Evolutionary conservation across 306 rosid species (phyloP).

Genomic region (Dryas octopetala): DNA sequence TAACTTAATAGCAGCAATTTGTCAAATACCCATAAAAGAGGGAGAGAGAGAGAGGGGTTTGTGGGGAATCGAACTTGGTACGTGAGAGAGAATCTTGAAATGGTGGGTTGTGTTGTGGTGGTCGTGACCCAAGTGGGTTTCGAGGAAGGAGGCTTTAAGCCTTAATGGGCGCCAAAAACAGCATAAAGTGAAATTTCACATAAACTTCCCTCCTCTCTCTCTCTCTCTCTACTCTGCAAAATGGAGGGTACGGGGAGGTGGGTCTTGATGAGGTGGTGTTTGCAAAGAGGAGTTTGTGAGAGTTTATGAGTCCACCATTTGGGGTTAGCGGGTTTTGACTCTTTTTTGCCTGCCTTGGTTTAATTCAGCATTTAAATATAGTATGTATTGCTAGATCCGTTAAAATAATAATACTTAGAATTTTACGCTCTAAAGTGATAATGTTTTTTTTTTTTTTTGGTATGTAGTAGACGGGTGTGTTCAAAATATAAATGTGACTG

Average conservation of each 20-base stretch:
- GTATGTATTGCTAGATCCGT: too few species aligned
- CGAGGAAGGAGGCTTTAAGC: neutral
- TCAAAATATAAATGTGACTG: too few species aligned
- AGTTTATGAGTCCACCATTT: neutral
- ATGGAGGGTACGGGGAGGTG: neutral
- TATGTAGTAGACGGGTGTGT: too few species aligned
- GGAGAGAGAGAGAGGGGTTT: slow-evolving; percentile 16
- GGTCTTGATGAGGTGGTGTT: neutral
- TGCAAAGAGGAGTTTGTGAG: too few species aligned
- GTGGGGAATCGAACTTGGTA: slow-evolving; percentile 36
- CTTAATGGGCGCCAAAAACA: neutral
- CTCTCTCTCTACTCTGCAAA: neutral
- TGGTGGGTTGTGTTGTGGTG: neutral
- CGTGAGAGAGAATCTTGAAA: slow-evolving; percentile 23
- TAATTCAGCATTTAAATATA: too few species aligned
- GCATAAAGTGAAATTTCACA: neutral
- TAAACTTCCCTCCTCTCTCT: neutral
- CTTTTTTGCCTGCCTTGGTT: neutral
- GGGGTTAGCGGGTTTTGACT: neutral
- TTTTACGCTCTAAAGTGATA: too few species aligned
- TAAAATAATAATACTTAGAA: too few species aligned
- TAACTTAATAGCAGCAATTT: neutral
- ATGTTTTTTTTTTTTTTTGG: too few species aligned
- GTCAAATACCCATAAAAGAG: neutral
- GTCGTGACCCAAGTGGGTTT: neutral